Base-by-base conservation (phyloP, 2,329 filamentous ascomycete species). In the Xylariaceae sp. region DNA sequence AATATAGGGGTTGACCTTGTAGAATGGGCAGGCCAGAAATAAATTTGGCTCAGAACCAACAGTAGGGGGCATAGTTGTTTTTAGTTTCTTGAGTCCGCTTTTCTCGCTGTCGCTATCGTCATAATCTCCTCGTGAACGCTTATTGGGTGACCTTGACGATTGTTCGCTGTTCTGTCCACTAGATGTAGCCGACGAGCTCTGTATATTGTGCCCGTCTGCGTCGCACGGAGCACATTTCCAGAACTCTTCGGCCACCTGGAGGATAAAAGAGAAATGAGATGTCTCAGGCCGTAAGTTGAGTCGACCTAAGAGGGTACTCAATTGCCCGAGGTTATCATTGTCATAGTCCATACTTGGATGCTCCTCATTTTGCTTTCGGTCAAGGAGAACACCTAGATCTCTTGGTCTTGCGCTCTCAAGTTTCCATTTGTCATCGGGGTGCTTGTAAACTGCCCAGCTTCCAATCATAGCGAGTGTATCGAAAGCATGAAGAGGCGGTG, bases 1-100 rank as follows among this genome's bases (percentile, higher is more conserved):
- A 2, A 50, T 39, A 26, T 39, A 39, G 16, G 46, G 46, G 14
- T 50, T 50, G 4, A 40, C 4, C 33, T 21, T 50, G 23, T 39
- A 40, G n/a, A 50, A 50, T 9, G 34, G 46, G 7, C 46, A 50
- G 29, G 46, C 46, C n/a, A 50, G 23, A 2, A 36, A n/a, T 7
- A 29, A 4, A 8, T 12, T 40, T n/a, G 23, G 23, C 26, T 23
- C 29, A 21, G 11, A 3, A 16, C 24, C 34, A 4, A 12, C 8
- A 4, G 33, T 8, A 4, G 6, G 16, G 3, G 24, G 4, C 31
- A 6, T 14, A 12, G 2, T 24, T 4, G 4, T 4, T 21, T 40
- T 50, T 12, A 17, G n/a, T 9, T 50, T 50, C 33, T 39, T 39
- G 3, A 17, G 23, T 3, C 3, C 16, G 14, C 31, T 8, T 26